Evolutionary conservation across 176 grass and related monocot genomes (phyloP).

Genomic region (Phoenix dactylifera): DNA sequence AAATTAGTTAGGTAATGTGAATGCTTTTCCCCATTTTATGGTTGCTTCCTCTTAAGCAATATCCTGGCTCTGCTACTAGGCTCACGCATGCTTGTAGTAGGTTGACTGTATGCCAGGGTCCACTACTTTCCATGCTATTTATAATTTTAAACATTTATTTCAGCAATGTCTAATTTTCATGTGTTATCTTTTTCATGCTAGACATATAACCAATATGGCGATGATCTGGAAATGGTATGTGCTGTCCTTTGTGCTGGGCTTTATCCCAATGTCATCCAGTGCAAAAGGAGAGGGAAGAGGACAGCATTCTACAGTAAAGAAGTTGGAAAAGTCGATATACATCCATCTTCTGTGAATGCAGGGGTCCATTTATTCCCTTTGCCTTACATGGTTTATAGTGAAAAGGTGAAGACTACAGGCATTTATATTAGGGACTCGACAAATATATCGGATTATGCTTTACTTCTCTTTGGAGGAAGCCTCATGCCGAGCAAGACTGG

Average conservation of each 20-base stretch:
- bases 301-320: slow-evolving; percentile 80
- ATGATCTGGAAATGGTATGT: slow-evolving; percentile 84
- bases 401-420: slow-evolving; percentile 82
- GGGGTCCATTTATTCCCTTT: slow-evolving; percentile 59
- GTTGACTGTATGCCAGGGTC: no score
- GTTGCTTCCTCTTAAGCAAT: no score
- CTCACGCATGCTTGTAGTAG: no score
- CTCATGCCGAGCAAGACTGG: slow-evolving; percentile 49
- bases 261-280: slow-evolving; percentile 88
- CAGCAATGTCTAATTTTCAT: no score
- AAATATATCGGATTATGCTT: slow-evolving; percentile 92
- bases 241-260: slow-evolving; percentile 88
- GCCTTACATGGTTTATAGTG: slow-evolving; percentile 91
- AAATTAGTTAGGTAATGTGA: no score
- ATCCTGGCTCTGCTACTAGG: no score
- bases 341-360: slow-evolving; percentile 90
- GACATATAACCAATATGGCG: slow-evolving; percentile 68
- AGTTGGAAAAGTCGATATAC: slow-evolving; percentile 88
- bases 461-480: slow-evolving; percentile 83
- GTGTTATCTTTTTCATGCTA: slow-evolving; percentile 25
- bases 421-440: slow-evolving; percentile 90
- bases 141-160: no score
- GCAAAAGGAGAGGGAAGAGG: slow-evolving; percentile 84
- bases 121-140: no score
- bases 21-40: no score